Conservation (phyloP, 495 filamentous ascomycete species). For the Aspergillus bridgeri region DNA sequence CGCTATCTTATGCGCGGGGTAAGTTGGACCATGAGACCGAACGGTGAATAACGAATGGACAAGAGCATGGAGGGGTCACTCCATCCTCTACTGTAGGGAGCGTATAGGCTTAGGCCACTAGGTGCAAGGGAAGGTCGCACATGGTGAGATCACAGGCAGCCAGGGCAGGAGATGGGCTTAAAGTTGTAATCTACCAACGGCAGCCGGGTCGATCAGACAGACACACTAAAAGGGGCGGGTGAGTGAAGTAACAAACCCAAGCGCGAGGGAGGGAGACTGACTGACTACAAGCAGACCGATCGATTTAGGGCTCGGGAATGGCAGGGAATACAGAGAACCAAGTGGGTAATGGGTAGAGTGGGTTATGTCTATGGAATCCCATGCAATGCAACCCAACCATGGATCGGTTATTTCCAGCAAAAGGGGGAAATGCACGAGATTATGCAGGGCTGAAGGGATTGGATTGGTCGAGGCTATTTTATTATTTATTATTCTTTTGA, state of each 20-base stretch:
- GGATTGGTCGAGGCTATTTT: no score
- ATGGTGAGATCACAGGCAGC: conserved; percentile 14
- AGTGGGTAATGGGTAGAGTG: background rate
- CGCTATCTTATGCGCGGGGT: background rate
- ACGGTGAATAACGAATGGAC: background rate
- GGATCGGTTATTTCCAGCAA: background rate
- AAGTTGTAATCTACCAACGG: background rate
- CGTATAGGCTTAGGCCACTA: conserved; percentile 6
- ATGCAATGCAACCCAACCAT: background rate
- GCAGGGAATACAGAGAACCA: background rate
- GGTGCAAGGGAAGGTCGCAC: conserved; percentile 10
- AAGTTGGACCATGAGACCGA: background rate
- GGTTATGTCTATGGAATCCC: background rate
- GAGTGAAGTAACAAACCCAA: background rate
- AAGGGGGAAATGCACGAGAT: background rate
- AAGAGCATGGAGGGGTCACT: background rate
- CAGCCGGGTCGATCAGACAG: background rate
- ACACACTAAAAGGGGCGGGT: background rate
- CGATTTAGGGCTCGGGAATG: background rate
- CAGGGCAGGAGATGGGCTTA: background rate
- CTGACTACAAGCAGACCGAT: background rate
- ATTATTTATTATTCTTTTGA: no score
- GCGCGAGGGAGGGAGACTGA: background rate
- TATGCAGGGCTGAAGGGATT: no score
- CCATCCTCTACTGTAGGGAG: conserved; percentile 6